Evolutionary conservation across 352 stramenopile genomes (phyloP).

Genomic region (Globisporangium paroecandrum): DNA sequence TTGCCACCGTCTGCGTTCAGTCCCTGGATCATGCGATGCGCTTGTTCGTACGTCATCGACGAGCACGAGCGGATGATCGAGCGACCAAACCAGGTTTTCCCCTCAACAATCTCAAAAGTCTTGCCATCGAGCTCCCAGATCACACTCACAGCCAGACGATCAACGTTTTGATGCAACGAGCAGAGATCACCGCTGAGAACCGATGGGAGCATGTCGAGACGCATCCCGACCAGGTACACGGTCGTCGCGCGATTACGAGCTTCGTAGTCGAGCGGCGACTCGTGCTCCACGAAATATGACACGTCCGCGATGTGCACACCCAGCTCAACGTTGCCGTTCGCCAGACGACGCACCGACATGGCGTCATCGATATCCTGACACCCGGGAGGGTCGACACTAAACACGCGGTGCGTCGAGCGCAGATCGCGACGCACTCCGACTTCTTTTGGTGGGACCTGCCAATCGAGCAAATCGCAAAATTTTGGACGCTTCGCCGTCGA

Average conservation of each 20-base stretch:
- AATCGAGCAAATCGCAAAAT: constrained; percentile 58
- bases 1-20: constrained; percentile 56
- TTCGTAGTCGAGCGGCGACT: constrained; percentile 96
- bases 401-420: constrained; percentile 65
- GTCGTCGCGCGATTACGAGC: constrained; percentile 88
- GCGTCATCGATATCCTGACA: constrained; percentile 91
- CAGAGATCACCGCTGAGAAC: constrained; percentile 89
- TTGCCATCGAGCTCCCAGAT: constrained; percentile 88
- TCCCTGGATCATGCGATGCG: constrained; percentile 67
- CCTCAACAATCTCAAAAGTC: constrained; percentile 54
- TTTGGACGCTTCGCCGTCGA: constrained; percentile 70
- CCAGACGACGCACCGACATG: constrained; percentile 75
- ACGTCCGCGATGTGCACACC: constrained; percentile 99
- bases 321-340: constrained; percentile 88
- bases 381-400: constrained; percentile 86
- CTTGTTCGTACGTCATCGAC: constrained; percentile 86
- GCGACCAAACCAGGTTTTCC: constrained; percentile 82
- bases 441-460: constrained; percentile 58
- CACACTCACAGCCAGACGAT: constrained; percentile 89
- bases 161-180: constrained; percentile 87
- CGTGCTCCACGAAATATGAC: constrained; percentile 96
- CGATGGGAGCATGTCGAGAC: constrained; percentile 90
- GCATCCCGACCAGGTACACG: constrained; percentile 96
- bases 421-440: constrained; percentile 57
- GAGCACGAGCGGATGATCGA: constrained; percentile 96